phyloP scores from a whole-genome alignment of 2,329 filamentous ascomycete species.

The Monosporascus sp. region DNA sequence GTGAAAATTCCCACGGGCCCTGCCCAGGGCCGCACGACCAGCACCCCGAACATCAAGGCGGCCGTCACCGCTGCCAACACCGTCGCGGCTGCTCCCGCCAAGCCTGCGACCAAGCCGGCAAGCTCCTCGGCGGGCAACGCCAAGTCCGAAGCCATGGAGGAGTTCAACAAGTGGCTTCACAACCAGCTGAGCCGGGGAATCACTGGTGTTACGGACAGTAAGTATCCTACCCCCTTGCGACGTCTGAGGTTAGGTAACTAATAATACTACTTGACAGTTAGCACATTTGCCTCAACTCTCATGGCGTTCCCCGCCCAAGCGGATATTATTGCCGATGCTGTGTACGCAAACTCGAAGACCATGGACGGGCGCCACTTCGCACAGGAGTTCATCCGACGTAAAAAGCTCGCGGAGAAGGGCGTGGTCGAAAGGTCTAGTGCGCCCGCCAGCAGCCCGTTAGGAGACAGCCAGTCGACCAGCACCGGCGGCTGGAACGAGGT shows the following conservation, averaged over 20 bases:
- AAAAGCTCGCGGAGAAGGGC: slow-evolving; percentile 89
- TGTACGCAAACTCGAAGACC: slow-evolving; percentile 81
- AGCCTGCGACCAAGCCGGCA: slow-evolving; percentile 47
- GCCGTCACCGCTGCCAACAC: slow-evolving; percentile 23
- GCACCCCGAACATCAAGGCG: slow-evolving; percentile 39
- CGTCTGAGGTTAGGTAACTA: not conserved
- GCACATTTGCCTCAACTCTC: slow-evolving; percentile 74
- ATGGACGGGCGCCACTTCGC: slow-evolving; percentile 92
- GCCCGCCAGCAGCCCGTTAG: slow-evolving; percentile 44
- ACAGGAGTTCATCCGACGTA: slow-evolving; percentile 88
- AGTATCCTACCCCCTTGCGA: slow-evolving; percentile 25
- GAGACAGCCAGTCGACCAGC: slow-evolving; percentile 38
- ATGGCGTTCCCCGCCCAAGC: slow-evolving; percentile 70
- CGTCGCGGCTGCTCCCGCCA: slow-evolving; percentile 35
- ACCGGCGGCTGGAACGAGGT: slow-evolving; percentile 86
- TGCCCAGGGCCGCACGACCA: slow-evolving; percentile 41
- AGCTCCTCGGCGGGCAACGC: slow-evolving; percentile 39
- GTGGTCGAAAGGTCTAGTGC: slow-evolving; percentile 64
- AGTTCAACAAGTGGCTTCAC: slow-evolving; percentile 91
- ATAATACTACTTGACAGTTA: slow-evolving; percentile 48
- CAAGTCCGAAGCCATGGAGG: slow-evolving; percentile 65
- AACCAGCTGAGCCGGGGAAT: slow-evolving; percentile 72
- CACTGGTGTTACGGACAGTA: slow-evolving; percentile 45
- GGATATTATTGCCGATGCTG: slow-evolving; percentile 80
- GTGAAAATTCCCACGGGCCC: slow-evolving; percentile 67